phyloP scores from a whole-genome alignment of 257 asterid genomes.

The Coffea canephora region DNA sequence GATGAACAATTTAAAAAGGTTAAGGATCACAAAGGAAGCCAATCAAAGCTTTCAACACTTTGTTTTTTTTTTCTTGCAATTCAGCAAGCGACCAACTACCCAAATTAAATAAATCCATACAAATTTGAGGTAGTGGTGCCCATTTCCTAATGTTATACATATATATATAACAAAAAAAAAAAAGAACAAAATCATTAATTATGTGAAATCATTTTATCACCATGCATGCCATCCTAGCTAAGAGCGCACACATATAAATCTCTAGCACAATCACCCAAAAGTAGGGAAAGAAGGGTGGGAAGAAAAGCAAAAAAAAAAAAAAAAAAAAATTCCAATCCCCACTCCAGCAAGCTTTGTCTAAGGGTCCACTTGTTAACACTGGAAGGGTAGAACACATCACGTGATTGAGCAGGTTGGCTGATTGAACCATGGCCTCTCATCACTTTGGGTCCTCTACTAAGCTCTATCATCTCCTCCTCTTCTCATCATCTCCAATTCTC shows the following conservation, averaged over 20 bases:
- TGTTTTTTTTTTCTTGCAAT: neutral
- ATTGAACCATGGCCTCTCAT: conserved; percentile 16
- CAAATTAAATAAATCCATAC: neutral
- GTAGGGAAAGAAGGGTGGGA: too few species aligned
- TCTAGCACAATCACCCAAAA: neutral
- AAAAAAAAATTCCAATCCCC: neutral
- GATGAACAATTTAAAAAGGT: neutral
- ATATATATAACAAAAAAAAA: neutral
- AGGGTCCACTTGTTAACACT: conserved; percentile 21
- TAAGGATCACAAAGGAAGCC: conserved; percentile 6
- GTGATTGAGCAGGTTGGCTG: conserved; percentile 27
- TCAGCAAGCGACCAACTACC: conserved; percentile 9
- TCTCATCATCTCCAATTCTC: neutral
- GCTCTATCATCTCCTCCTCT: neutral
- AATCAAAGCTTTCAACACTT: conserved; percentile 4
- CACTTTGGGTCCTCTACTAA: conserved; percentile 13
- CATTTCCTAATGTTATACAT: neutral
- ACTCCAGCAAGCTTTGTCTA: conserved; percentile 18
- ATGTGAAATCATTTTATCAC: neutral
- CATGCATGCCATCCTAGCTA: conserved; percentile 13
- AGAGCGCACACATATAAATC: conserved; percentile 6
- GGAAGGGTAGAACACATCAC: conserved; percentile 29
- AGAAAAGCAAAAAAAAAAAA: neutral
- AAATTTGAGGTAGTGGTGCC: neutral
- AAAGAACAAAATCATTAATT: neutral